Evolutionary conservation across 306 rosid species (phyloP), one percentile per base, ranked within the genome.

Genomic region (Acmispon strigosus): DNA sequence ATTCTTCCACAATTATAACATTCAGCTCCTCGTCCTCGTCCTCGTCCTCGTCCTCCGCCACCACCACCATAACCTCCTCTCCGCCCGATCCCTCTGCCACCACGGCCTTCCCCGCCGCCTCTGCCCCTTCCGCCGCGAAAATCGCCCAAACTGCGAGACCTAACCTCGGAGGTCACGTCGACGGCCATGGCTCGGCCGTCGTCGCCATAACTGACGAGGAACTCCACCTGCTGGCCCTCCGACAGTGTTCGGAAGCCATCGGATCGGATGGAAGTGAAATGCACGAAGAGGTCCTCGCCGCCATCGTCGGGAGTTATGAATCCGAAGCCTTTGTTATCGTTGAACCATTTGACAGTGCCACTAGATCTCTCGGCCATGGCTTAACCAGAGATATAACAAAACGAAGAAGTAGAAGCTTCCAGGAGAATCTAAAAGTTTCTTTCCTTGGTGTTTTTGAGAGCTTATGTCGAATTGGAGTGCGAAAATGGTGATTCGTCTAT

Each of bases 261-360:
- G 76, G 92, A 91, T 15, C 67, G 84, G 82, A 91, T 91, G 15
- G 96, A 81, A 15, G 96, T 88, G 76, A 88, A 88, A 78, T 91
- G 97, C 3, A 91, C 96, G 77, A 91, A 91, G 78, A 91, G 92
- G 61, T 91, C 97, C 0, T 83, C 89, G 42, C 74, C 63, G 8
- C 85, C 92, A 5, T 80, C 89, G 14, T 85, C 79, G 1, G 96
- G 88, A 18, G 88, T 80, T 13, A 91, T 91, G 86, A 91, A 91
- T 52, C 97, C 96, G 78, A 85, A 91, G 6, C 97, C 97, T 51
- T 84, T 89, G 64, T 87, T 84, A 0, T 89, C 82, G 66, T 84
- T 91, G 84, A 91, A 87, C 97, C 97, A 91, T 79, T 74, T 88
- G n/a, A 89, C 96, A 2, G 84, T 86, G 48, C 97, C 96, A 22